Base-by-base conservation (phyloP, 495 filamentous ascomycete genomes). In the Neurospora sp. region DNA sequence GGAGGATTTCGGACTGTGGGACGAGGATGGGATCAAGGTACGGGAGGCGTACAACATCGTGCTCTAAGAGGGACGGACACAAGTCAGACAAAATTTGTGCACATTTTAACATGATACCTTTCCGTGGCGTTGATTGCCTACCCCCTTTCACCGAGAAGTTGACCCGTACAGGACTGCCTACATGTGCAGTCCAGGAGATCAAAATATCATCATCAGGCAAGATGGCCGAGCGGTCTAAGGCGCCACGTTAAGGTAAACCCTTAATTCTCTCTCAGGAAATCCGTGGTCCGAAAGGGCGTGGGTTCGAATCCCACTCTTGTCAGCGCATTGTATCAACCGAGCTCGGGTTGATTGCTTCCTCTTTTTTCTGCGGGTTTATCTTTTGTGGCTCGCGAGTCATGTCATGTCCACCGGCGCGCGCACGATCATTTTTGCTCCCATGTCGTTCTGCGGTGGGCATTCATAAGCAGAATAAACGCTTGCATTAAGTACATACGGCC, bases 241-340 rank as follows among this genome's bases (percentile, higher is more conserved):
- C 42, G 42, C 42, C 12, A 41, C 40, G 40, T 39, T 39, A 39
- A 39, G 39, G 39, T 39, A 39, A 39, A 39, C 39, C 39, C 39
- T 39, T 39, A 39, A 39, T 39, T 12, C 11, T 39, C 39, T 1
- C 27, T 12, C 11, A 12, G 2, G 41, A 46, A 9, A n/a, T 81
- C 79, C 78, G 79, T 79, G 75, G 78, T 81, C 77, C 79, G 77
- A 81, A 78, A 80, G 78, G 78, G 79, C 79, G 80, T 78, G 79
- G 78, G 80, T 81, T 79, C 77, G 80, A 81, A 80, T 80, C 80
- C 78, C 77, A 81, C 79, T 80, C 77, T 81, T 75, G 75, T 79
- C 79, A 79, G n/a, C n/a, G n/a, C 39, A 39, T 39, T 4, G 39
- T 4, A 41, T 41, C 14, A 16, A 41, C 14, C 40, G 40, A 41